Evolutionary conservation across 2,329 filamentous ascomycete species (phyloP), one percentile per base, ranked within the genome.

Genomic region (Trichoderma harzianum): DNA sequence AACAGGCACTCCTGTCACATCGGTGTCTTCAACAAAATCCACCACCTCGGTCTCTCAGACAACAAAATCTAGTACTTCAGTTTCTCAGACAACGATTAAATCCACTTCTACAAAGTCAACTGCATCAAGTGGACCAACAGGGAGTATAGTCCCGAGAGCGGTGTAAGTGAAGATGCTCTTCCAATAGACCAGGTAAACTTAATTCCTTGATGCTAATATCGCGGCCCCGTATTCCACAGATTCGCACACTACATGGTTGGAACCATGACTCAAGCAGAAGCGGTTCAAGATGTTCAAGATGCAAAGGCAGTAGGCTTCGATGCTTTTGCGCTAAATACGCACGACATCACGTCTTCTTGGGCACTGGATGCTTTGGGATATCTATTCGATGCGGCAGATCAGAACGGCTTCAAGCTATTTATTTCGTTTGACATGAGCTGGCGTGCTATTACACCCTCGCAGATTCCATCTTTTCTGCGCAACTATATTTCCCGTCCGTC

Each of bases 171-270:
- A 14, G 3, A 26, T 24, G n/a, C 53, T 18, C 11, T 2, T 30
- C 12, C 26, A 18, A 57, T 21, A 28, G 16, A n/a, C 5, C 53
- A 30, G 3, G 7, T 14, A 51, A 10, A 12, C 2, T 18, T 21
- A 21, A 6, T 24, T 51, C 1, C 0, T 28, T 3, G 16, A n/a
- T 21, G 3, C 61, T 28, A 14, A 67, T 28, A 11, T 1, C 14
- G 7, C 21, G 5, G 61, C 7, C 11, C 7, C 3, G 14, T 24
- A 34, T 8, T 4, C 5, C 2, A 7, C 21, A 69, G 66, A n/a
- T 69, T 69, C n/a, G 66, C 66, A n/a, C 66, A 69, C 28, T 69
- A 69, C 32, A 60, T 69, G 66, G 66, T 69, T 34, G 66, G 66
- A 7, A 61, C 26, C 1, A 69, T 69, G 66, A 69, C 36, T 5